Evolutionary conservation across 2,329 filamentous ascomycete genomes (phyloP).

Genomic region (Xylaria sp.): DNA sequence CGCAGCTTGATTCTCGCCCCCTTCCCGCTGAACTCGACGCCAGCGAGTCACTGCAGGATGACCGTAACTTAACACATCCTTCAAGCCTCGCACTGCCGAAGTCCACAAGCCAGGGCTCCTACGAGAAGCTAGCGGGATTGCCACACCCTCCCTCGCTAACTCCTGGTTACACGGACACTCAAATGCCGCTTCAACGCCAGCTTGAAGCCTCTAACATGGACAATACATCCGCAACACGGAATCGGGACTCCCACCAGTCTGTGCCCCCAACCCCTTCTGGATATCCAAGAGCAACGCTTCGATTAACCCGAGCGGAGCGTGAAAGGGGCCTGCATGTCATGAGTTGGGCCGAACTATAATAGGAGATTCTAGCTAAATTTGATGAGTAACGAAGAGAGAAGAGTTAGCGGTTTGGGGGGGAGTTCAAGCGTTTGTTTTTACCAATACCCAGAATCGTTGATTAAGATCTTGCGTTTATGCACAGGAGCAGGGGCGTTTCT

Average conservation of each 20-base stretch:
- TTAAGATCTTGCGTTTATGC: background rate
- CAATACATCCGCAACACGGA: background rate
- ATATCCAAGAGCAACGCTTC: constrained; percentile 27
- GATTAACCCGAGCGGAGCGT: constrained; percentile 28
- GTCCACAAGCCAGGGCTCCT: background rate
- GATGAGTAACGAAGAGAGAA: background rate
- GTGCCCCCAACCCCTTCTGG: background rate
- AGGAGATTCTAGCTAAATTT: constrained; percentile 9
- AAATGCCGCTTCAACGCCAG: constrained; percentile 18
- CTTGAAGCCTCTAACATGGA: background rate
- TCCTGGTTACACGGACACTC: constrained; percentile 19
- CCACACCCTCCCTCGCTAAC: constrained; percentile 22
- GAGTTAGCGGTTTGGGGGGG: background rate
- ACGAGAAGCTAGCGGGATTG: background rate
- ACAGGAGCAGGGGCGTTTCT: background rate
- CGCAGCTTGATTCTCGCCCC: constrained; percentile 11
- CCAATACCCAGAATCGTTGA: background rate
- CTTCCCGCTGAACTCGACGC: constrained; percentile 28
- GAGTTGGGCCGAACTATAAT: constrained; percentile 29
- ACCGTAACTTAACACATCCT: background rate
- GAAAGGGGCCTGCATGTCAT: constrained; percentile 29
- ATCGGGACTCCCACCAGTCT: constrained; percentile 1
- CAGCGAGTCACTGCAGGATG: constrained; percentile 3
- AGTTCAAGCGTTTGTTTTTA: background rate
- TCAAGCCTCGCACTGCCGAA: background rate